phyloP scores from a whole-genome alignment of 2,329 filamentous ascomycete genomes.

The Aspergillus felis region DNA sequence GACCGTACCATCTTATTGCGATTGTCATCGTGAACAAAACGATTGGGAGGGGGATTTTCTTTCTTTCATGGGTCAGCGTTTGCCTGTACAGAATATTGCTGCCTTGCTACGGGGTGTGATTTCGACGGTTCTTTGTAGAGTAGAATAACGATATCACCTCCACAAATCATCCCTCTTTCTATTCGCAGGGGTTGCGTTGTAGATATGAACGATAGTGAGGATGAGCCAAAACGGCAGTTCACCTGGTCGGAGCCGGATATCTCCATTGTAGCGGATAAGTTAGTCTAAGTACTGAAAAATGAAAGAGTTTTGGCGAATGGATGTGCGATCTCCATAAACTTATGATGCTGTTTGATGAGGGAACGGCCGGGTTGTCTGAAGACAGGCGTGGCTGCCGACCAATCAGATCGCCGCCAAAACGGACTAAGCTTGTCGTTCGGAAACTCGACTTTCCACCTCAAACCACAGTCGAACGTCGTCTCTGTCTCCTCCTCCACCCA shows the following conservation, averaged over 20 bases:
- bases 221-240: not conserved
- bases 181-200: not conserved
- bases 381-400: constrained; percentile 21
- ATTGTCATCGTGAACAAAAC: constrained; percentile 15
- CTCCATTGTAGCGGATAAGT: not conserved
- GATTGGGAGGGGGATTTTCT: constrained; percentile 13
- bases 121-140: constrained; percentile 18
- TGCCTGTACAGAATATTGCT: constrained; percentile 26
- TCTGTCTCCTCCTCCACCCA: constrained; percentile 31
- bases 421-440: constrained; percentile 32
- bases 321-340: not conserved
- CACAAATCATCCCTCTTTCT: constrained; percentile 2
- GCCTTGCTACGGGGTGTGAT: constrained; percentile 12
- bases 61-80: constrained; percentile 20
- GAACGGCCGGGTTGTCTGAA: constrained; percentile 8
- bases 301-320: not conserved
- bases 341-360: constrained; percentile 19
- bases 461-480: constrained; percentile 34
- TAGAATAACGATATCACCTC: constrained; percentile 15
- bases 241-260: not conserved
- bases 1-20: constrained; percentile 17
- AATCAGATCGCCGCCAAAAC: constrained; percentile 34
- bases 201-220: not conserved
- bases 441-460: constrained; percentile 39
- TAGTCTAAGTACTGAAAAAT: not conserved